phyloP scores from a whole-genome alignment of 192 early-diverging fungal species.

The Coemansia sp. region DNA sequence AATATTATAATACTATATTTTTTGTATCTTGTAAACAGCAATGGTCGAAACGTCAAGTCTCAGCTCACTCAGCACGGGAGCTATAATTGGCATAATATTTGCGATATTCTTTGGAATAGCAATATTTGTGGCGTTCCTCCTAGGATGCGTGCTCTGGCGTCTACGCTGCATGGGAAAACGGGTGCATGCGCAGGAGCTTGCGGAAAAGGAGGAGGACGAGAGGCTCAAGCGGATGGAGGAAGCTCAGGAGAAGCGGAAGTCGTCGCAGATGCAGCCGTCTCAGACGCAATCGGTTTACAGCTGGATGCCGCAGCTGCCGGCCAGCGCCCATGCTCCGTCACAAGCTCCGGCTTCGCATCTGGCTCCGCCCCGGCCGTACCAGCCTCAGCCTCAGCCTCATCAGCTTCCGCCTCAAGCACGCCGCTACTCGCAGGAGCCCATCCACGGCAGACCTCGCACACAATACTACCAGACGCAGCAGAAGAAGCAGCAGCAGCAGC shows the following conservation, averaged over 20 bases:
- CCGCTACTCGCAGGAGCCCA: no score
- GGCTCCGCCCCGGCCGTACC: no score
- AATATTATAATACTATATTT: background rate
- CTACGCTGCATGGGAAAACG: slow-evolving; percentile 3
- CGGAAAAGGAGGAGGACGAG: background rate
- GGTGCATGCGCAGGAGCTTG: background rate
- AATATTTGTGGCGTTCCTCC: background rate
- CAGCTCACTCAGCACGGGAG: slow-evolving; percentile 4
- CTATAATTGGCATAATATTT: slow-evolving; percentile 6
- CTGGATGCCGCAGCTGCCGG: background rate
- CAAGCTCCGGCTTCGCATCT: no score
- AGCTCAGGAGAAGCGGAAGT: background rate
- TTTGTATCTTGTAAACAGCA: background rate
- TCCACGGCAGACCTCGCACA: no score
- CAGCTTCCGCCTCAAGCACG: no score
- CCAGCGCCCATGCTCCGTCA: background rate
- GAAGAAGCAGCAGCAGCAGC: background rate
- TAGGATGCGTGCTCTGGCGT: slow-evolving; percentile 1
- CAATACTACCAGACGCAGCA: background rate
- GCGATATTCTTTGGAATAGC: slow-evolving; percentile 5
- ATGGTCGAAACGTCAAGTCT: background rate
- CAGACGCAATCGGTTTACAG: background rate
- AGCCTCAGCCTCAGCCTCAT: no score
- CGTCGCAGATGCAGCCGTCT: background rate
- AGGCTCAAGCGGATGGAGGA: background rate